Base-by-base conservation (phyloP, 352 stramenopile species). In the Globisporangium spinosum region DNA sequence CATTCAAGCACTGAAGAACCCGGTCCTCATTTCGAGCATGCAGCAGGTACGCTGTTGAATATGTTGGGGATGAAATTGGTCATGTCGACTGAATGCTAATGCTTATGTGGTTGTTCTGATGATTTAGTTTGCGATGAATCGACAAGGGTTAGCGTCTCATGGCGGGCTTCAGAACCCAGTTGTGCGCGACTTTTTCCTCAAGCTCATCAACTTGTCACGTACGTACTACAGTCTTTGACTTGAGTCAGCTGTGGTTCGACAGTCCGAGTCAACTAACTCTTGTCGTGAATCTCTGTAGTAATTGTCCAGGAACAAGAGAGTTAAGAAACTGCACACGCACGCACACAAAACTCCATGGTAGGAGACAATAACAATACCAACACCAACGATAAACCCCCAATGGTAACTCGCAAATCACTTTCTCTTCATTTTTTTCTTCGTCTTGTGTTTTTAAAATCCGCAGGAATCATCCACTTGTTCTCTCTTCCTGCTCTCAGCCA, bases 151-250 rank as follows among this genome's bases (percentile, higher is more conserved):
- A 56, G 73, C 72, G 13, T 72, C 67, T 2, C 69, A 75, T 3
- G 60, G 70, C 6, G 69, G 69, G 45, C 67, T 85, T 29, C 70
- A 74, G 53, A 75, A 75, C 8, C 68, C 80, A 51, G 25, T 71
- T n/a, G 69, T 88, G 13, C 71, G 72, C 15, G 79, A 89, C 27
- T 90, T 90, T 68, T 87, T 90, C 43, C 66, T 83, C 29, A 82
- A 85, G 43, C 80, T 91, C 61, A 86, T 91, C 55, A 79, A 74
- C 8, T 70, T 91, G 3, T 89, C 83, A 17, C 75, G 80, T 89
- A 58, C 62, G 77, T 76, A 25, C 7, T 25, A 45, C 12, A 7
- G 8, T 51, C 8, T 22, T 51, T 23, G n/a, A 3, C 10, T 10
- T 40, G 34, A 17, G 1, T 8, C 1, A 15, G 0, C 32, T 56